Evolutionary conservation across 768 basidiomycete genomes (phyloP).

Genomic region (Lyophyllum shimeji): DNA sequence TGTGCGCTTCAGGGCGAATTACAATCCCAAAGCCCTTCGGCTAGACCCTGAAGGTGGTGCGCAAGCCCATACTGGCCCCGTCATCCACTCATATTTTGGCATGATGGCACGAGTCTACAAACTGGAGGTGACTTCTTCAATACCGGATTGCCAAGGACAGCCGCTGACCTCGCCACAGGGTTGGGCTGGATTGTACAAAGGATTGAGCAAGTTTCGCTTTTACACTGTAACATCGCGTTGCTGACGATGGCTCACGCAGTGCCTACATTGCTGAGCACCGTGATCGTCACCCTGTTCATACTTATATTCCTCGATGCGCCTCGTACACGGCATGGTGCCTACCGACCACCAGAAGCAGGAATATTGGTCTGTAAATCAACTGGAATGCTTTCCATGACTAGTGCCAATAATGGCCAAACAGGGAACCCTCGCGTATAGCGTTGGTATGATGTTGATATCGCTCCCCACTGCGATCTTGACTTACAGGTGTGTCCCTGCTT

Average conservation of each 20-base stretch:
- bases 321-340: slow-evolving; percentile 60
- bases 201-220: slow-evolving; percentile 46
- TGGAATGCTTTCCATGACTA: not conserved
- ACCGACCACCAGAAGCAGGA: slow-evolving; percentile 62
- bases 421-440: slow-evolving; percentile 64
- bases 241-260: slow-evolving; percentile 25
- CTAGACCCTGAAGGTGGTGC: slow-evolving; percentile 75
- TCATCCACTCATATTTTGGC: slow-evolving; percentile 71
- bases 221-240: not conserved
- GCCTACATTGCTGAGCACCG: slow-evolving; percentile 47
- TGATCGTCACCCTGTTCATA: slow-evolving; percentile 57
- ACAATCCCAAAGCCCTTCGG: slow-evolving; percentile 82
- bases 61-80: slow-evolving; percentile 75
- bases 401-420: slow-evolving; percentile 14
- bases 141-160: not conserved
- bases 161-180: slow-evolving; percentile 38
- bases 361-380: slow-evolving; percentile 36
- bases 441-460: slow-evolving; percentile 63
- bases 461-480: slow-evolving; percentile 74
- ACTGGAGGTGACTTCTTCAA: slow-evolving; percentile 57
- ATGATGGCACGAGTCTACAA: slow-evolving; percentile 72
- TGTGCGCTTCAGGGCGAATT: slow-evolving; percentile 80
- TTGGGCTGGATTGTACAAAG: slow-evolving; percentile 77
- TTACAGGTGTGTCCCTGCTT: slow-evolving; percentile 54
- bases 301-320: slow-evolving; percentile 57